Base-by-base conservation (phyloP, 164 flowering plant genomes). In the Stephania japonica region DNA sequence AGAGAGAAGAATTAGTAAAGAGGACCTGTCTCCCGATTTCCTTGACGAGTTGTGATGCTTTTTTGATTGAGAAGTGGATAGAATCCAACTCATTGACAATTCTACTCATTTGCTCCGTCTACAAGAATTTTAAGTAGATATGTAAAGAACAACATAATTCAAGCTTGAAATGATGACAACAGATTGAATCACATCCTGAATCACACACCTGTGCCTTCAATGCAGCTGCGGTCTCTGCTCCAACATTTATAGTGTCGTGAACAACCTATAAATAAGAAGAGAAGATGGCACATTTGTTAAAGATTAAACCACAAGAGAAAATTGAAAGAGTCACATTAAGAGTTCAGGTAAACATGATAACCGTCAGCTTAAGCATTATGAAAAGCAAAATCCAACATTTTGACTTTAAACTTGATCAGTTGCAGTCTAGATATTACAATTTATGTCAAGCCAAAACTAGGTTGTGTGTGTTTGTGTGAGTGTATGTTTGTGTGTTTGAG, bases 51-150 rank as follows among this genome's bases (percentile, higher is more conserved):
- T 94, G 76, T 53, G 97, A 86, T 64, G 98, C 98, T 80, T 89
- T 94, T 83, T 94, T 94, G 72, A 94, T 83, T 43, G 98, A 94
- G 72, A 94, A 94, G 72, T 92, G 94, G 74, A 94, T 94, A 5
- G 97, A 91, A 77, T 94, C 98, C 75, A 94, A 82, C 80, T 94
- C 98, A 80, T 94, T 92, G 32, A 94, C 98, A 72, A 92, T 85
- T 82, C 97, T 85, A 80, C 90, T 87, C 98, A 94, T 94, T 87
- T 94, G 98, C 70, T 94, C 98, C 71, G 98, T 92, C 98, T 94
- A 84, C 78, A 85, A 18, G 74, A 21, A 64, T 47, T 63, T 75
- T 23, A 67, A 19, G 59, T 32, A 49, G 11, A 21, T 12, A 38
- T 18, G 3, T 65, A 9, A 66, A 71, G 50, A n/a, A 19, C 42